Evolutionary conservation across 352 stramenopile species (phyloP).

Genomic region (Phytophthora meadii): DNA sequence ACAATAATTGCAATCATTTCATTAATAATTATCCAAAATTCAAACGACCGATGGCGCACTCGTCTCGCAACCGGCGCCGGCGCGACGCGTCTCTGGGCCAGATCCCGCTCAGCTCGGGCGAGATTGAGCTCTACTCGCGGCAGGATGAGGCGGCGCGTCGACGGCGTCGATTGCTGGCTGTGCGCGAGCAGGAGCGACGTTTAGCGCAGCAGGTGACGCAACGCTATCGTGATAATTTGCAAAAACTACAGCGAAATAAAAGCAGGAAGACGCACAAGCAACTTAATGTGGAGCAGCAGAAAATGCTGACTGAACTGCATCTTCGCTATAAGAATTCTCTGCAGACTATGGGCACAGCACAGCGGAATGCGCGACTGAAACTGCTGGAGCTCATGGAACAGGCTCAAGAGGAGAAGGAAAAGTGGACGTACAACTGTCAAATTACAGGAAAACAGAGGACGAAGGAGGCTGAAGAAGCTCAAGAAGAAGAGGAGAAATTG

Average conservation of each 20-base stretch:
- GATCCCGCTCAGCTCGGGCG: slow-evolving; percentile 68
- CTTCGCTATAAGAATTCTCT: slow-evolving; percentile 64
- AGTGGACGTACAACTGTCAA: slow-evolving; percentile 58
- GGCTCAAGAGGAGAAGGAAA: slow-evolving; percentile 57
- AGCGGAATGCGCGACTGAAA: slow-evolving; percentile 67
- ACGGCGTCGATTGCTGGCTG: slow-evolving; percentile 55
- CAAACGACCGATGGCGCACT: slow-evolving; percentile 2
- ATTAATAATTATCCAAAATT: too few species aligned
- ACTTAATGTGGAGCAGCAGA: slow-evolving; percentile 42
- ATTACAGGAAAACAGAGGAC: slow-evolving; percentile 41
- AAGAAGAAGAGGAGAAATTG: slow-evolving; percentile 31
- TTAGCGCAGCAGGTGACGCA: slow-evolving; percentile 73
- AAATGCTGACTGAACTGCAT: slow-evolving; percentile 54
- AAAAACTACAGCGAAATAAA: slow-evolving; percentile 50
- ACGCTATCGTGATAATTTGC: slow-evolving; percentile 75
- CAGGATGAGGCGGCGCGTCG: slow-evolving; percentile 66
- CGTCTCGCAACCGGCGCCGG: slow-evolving; percentile 11
- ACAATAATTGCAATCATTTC: too few species aligned
- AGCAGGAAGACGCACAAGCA: slow-evolving; percentile 33
- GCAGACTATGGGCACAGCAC: slow-evolving; percentile 65
- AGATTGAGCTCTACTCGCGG: slow-evolving; percentile 63
- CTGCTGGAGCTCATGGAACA: slow-evolving; percentile 58
- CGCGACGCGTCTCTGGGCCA: slow-evolving; percentile 37
- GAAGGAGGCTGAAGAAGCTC: slow-evolving; percentile 39
- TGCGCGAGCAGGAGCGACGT: slow-evolving; percentile 67